Evolutionary conservation across 1,139 yeast species (phyloP), one percentile per base, ranked within the genome.

Genomic region (Lodderomyces oxycetoniae): DNA sequence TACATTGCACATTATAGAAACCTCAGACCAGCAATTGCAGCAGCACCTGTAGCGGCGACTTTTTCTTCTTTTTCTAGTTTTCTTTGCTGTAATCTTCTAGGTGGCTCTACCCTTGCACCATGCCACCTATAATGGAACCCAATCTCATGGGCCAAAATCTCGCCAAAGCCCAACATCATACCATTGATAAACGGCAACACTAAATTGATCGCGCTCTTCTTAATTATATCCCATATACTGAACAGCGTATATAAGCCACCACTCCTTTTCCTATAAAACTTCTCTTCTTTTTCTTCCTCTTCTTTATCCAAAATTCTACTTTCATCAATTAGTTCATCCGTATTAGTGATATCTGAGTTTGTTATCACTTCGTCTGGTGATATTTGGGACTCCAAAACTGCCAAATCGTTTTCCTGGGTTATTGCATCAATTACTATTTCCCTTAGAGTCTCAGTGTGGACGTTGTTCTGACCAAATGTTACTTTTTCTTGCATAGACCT

Each of bases 131-230:
- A 82, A 37, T 71, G 69, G 65, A 84, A 84, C 7, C 96, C 95
- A 31, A 89, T 63, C 53, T 91, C 97, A 54, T 89, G 96, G 11
- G 97, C 98, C 45, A 86, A 67, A 16, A 91, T 81, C 61, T 91
- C 98, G 1, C 98, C 98, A 57, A 89, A 87, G 0, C 98, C 98
- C 41, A 91, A 72, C 95, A 89, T 89, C 63, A 91, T 67, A 8
- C 98, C 98, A 53, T 91, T 91, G 43, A 91, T 67, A 50, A 91
- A 88, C 2, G 98, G 98, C 33, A 91, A 63, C 4, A 88, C 57
- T 47, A 89, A 60, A 49, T 91, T 89, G 44, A 91, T 79, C 3
- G 88, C 76, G 14, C 81, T 67, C 26, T 71, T 67, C 36, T 65
- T 59, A 28, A 74, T 33, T 24, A 74, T 55, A 4, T 26, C 34